These are phyloP conservation scores for sunflower (Helianthus annuus) DNA, from an alignment of 129 eudicot genomes.

Conservation along the genomic window HanXRQr2.0-SUNRISE NC_035446.2:62171879-62172378, in stretches of 20 bases:
- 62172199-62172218: background rate
- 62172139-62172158: background rate
- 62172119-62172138: constrained; percentile 37
- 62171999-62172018: background rate
- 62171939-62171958: background rate
- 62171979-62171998: constrained; percentile 8
- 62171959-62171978: background rate
- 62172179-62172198: background rate
- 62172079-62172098: constrained; percentile 19
- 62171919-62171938: background rate
- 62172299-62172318: no score
- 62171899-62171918: background rate
- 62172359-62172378: no score
- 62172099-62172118: constrained; percentile 29
- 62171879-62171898: background rate
- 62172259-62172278: no score
- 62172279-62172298: no score
- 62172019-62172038: background rate
- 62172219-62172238: background rate
- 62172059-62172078: constrained; percentile 12
- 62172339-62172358: no score
- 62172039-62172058: constrained; percentile 1
- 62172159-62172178: background rate
- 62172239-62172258: no score
- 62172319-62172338: no score